Evolutionary conservation across 495 filamentous ascomycete genomes (phyloP), one percentile per base, ranked within the genome.

Genomic region (Annulohypoxylon maeteangense): DNA sequence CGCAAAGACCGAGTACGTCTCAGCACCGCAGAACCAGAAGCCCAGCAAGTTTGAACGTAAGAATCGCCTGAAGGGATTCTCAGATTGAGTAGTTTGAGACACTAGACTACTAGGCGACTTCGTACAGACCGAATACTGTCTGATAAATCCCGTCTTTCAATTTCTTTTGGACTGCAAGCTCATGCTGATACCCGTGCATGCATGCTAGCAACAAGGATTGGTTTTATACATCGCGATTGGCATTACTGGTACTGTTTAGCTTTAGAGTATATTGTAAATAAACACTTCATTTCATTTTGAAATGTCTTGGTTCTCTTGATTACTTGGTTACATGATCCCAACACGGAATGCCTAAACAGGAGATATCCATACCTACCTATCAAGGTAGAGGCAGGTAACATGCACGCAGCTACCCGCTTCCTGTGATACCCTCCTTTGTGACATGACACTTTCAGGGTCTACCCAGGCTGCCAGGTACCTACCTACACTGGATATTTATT

Each of bases 1-100:
- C 20, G 79, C 80, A 7, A 74, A 74, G 11, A 77, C 77, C 10
- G 79, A 82, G 62, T 75, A 73, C 12, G 34, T 78, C 11, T 67
- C 72, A 11, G 42, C 71, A 20, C 61, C 67, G 8, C 55, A 56
- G 38, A 75, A 72, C 36, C 31, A 67, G 3, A 62, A 69, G 27
- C 58, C 58, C 5, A 36, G 11, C 16, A 61, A 36, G n/a, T 34
- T 63, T 29, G 65, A 62, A 31, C 23, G 47, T 25, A 71, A 67
- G 36, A 74, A 60, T 22, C 29, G 27, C 31, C 10, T 7, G 7
- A 65, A 40, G 51, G 22, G 27, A 20, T 57, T 57, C 56, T 68
- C 34, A 18, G 65, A 69, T 58, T 62, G 25, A 61, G 31, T 23
- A 55, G 23, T 63, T 3, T 20, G 44, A 65, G 59, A 56, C 36